Percentiles rank a stretch among this genome's conserved stretches.
Evolutionary conservation across 2,329 filamentous ascomycete species (phyloP).

Genomic region (Paradendryphiella salina): DNA sequence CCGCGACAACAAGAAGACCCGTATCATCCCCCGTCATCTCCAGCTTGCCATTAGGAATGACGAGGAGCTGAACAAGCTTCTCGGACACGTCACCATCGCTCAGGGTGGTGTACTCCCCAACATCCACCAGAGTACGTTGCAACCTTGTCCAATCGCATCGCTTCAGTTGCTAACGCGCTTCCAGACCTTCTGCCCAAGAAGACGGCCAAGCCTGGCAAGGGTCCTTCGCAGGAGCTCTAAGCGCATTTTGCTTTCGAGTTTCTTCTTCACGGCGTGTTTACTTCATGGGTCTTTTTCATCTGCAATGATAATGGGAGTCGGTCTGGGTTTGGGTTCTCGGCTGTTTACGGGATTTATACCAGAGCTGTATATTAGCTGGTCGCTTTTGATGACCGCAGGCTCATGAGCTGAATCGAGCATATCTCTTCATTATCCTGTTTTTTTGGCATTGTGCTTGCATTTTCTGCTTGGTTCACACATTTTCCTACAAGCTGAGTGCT

Average conservation of each 20-base stretch:
- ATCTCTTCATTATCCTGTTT: slow-evolving; percentile 28
- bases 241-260: slow-evolving; percentile 44
- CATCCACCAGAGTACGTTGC: slow-evolving; percentile 88
- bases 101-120: slow-evolving; percentile 96
- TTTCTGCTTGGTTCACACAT: no score
- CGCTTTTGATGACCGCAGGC: slow-evolving; percentile 53
- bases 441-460: not conserved
- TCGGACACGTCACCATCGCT: slow-evolving; percentile 94
- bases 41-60: slow-evolving; percentile 99
- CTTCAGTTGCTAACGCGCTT: slow-evolving; percentile 48
- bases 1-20: slow-evolving; percentile 99
- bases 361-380: slow-evolving; percentile 66
- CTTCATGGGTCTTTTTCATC: slow-evolving; percentile 58
- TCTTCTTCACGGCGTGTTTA: slow-evolving; percentile 51
- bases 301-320: slow-evolving; percentile 78
- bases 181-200: slow-evolving; percentile 98
- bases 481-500: no score
- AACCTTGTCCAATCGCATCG: slow-evolving; percentile 1
- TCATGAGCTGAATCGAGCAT: slow-evolving; percentile 49
- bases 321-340: slow-evolving; percentile 62
- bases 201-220: slow-evolving; percentile 93
- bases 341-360: slow-evolving; percentile 55
- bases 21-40: slow-evolving; percentile 98
- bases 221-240: slow-evolving; percentile 92
- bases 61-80: slow-evolving; percentile 98